phyloP scores from a whole-genome alignment of 2,329 filamentous ascomycete species.

The Fusarium luffae region DNA sequence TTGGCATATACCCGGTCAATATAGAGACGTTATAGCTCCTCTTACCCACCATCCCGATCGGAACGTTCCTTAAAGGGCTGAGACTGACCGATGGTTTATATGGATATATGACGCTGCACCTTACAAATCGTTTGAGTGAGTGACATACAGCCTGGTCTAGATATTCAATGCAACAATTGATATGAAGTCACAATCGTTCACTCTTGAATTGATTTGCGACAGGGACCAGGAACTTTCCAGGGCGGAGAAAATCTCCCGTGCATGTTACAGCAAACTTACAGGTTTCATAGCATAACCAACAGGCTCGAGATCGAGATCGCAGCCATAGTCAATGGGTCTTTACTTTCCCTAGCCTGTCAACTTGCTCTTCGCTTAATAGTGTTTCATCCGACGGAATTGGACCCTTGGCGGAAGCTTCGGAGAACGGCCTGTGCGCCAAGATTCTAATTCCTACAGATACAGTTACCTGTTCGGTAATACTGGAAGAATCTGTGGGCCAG shows the following conservation, averaged over 20 bases:
- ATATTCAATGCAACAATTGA: slow-evolving; percentile 2
- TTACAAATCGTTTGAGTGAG: slow-evolving; percentile 21
- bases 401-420: slow-evolving; percentile 41
- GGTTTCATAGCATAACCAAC: slow-evolving; percentile 21
- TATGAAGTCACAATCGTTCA: slow-evolving; percentile 16
- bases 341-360: not conserved
- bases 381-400: slow-evolving; percentile 17
- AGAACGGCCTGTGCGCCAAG: slow-evolving; percentile 28
- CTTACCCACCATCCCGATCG: slow-evolving; percentile 38
- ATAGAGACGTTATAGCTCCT: slow-evolving; percentile 21
- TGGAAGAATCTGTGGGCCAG: slow-evolving; percentile 38
- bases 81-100: slow-evolving; percentile 21
- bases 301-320: slow-evolving; percentile 40
- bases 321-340: slow-evolving; percentile 1
- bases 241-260: slow-evolving; percentile 18
- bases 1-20: slow-evolving; percentile 34
- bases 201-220: slow-evolving; percentile 12
- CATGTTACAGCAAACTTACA: slow-evolving; percentile 2
- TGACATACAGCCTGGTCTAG: slow-evolving; percentile 9
- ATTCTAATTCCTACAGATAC: not conserved
- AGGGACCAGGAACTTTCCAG: slow-evolving; percentile 17
- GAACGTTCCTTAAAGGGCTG: slow-evolving; percentile 31
- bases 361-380: slow-evolving; percentile 5
- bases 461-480: not conserved
- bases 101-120: slow-evolving; percentile 21